A percentile compares a stretch with the other conserved stretches of the same genome.
phyloP scores from a whole-genome alignment of 345 rosid genomes.

The Viola odorata region DNA sequence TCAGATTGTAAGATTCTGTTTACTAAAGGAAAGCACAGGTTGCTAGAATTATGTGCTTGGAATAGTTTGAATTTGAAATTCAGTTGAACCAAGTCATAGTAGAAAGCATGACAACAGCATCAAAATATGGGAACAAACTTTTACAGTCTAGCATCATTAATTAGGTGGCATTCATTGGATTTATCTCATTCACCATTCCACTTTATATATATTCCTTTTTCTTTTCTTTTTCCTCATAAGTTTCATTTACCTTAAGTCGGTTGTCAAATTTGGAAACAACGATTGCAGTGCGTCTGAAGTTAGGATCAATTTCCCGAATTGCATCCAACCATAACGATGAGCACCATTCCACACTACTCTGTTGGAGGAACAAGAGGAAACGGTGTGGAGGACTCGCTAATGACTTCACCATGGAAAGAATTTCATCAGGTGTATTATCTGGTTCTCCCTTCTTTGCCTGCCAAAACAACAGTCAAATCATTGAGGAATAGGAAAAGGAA shows the following conservation, averaged over 20 bases:
- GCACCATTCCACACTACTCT: slow-evolving; percentile 98
- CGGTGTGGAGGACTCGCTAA: slow-evolving; percentile 95
- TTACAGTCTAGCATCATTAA: no score
- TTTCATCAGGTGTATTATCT: slow-evolving; percentile 84
- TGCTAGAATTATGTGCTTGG: no score
- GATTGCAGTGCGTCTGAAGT: slow-evolving; percentile 69
- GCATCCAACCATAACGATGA: slow-evolving; percentile 94
- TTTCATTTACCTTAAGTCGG: slow-evolving; percentile 69
- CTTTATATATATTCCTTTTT: not conserved
- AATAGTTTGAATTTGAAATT: no score
- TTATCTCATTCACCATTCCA: not conserved
- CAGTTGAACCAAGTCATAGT: no score
- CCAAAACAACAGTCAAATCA: slow-evolving; percentile 6
- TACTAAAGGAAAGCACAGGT: no score
- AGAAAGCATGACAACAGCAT: no score
- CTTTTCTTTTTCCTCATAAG: not conserved
- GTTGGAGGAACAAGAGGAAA: slow-evolving; percentile 84
- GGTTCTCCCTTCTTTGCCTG: slow-evolving; percentile 99
- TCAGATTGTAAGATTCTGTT: no score
- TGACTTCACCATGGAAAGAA: slow-evolving; percentile 87
- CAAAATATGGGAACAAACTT: no score
- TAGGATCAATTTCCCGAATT: slow-evolving; percentile 86
- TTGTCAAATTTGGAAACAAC: slow-evolving; percentile 98
- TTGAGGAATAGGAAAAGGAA: not conserved
- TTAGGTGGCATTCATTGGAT: not conserved